These are phyloP conservation scores for Piromyces finnis DNA, from an alignment of 192 early-diverging fungal species.

Conservation along the genomic window DNA sequence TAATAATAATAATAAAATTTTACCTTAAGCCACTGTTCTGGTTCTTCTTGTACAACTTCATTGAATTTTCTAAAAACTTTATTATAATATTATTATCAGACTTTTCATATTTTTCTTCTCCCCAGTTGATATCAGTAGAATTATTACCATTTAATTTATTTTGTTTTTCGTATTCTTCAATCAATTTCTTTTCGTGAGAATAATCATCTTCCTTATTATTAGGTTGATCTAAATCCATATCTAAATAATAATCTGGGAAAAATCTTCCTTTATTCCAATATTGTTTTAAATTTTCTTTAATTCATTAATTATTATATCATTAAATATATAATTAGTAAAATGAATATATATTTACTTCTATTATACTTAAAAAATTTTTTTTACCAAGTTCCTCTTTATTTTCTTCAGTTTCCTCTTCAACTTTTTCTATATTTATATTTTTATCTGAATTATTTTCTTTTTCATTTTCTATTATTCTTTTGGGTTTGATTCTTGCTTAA, in stretches of 20 bases:
- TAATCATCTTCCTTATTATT: not conserved
- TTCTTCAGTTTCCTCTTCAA: no score
- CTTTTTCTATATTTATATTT: no score
- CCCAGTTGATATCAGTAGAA: conserved; percentile 26
- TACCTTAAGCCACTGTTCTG: conserved; percentile 69
- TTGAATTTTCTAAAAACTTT: conserved; percentile 65
- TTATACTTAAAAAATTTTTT: no score
- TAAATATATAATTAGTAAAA: no score
- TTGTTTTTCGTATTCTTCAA: not conserved
- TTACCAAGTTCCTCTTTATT: no score
- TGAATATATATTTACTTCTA: no score
- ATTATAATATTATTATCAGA: conserved; percentile 48
- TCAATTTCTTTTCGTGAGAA: not conserved
- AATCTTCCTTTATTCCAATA: not conserved
- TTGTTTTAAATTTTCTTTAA: not conserved
- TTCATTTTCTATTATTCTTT: no score
- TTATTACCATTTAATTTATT: not conserved
- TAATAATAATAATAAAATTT: no score
- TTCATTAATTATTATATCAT: no score
- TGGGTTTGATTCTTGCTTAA: no score
- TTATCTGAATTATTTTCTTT: no score
- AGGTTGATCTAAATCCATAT: not conserved
- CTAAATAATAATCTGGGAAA: not conserved
- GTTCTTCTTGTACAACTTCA: conserved; percentile 45
- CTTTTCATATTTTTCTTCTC: conserved; percentile 71